Conservation (phyloP, 108 stramenopile species). For the Nitzschia sp. region DNA sequence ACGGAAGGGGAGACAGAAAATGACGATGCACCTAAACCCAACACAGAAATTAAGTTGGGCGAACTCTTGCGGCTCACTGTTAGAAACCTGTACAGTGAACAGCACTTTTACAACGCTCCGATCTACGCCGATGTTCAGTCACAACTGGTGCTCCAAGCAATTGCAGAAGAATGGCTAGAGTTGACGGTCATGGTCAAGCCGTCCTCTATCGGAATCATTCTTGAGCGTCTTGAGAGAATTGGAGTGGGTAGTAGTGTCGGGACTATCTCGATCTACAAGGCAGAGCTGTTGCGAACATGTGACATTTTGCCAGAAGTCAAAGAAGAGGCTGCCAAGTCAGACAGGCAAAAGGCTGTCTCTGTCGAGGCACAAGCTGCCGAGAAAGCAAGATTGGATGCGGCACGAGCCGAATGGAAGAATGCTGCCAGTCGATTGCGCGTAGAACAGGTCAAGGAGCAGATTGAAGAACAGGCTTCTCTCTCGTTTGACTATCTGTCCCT, state of each 20-base stretch:
- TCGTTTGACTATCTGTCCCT: conserved; percentile 52
- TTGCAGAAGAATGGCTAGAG: conserved; percentile 16
- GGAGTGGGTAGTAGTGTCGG: conserved; percentile 48
- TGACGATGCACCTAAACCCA: conserved; percentile 10
- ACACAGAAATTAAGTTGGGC: conserved; percentile 34
- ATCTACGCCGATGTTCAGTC: conserved; percentile 12
- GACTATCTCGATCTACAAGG: conserved; percentile 36
- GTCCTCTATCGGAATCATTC: conserved; percentile 22
- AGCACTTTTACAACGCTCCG: conserved; percentile 30
- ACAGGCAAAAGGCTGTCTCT: not conserved
- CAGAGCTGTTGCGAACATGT: conserved; percentile 32
- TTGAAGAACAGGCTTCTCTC: conserved; percentile 41
- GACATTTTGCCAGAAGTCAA: conserved; percentile 11
- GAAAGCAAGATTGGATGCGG: conserved; percentile 19
- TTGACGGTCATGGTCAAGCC: conserved; percentile 26
- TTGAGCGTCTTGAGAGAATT: conserved; percentile 47
- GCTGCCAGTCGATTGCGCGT: conserved; percentile 50
- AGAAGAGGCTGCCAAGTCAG: not conserved
- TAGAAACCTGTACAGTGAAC: conserved; percentile 21
- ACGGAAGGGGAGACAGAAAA: not conserved
- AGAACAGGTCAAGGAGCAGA: conserved; percentile 60
- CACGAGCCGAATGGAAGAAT: conserved; percentile 43
- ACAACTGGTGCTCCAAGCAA: not conserved
- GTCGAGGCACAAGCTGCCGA: not conserved
- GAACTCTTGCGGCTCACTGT: conserved; percentile 28